These are phyloP conservation scores for Clarireedia monteithiana DNA, from an alignment of 2,329 filamentous ascomycete genomes.

Conservation along the genomic window DNA sequence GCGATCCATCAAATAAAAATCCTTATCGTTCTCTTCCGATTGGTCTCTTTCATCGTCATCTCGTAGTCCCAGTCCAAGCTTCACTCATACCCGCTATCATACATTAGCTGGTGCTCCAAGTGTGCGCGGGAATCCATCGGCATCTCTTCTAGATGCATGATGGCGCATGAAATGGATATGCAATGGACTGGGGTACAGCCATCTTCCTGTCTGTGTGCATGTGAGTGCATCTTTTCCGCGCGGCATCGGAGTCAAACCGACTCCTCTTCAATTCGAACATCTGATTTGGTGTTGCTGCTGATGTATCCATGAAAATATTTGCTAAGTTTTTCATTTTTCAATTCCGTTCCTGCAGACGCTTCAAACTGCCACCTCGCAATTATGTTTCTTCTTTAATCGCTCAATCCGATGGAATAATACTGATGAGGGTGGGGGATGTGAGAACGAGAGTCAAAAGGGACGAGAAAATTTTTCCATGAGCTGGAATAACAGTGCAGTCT, in stretches of 20 bases:
- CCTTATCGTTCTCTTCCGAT: slow-evolving; percentile 8
- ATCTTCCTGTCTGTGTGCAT: not conserved
- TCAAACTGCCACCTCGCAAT: not conserved
- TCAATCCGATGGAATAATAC: not conserved
- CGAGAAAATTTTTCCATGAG: not conserved
- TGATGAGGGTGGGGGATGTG: not conserved
- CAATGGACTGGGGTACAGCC: not conserved
- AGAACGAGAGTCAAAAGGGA: not conserved
- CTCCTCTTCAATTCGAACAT: no score
- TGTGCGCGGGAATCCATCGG: not conserved
- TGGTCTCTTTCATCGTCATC: not conserved
- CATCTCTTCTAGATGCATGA: not conserved
- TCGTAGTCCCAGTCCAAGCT: not conserved
- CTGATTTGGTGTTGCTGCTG: no score
- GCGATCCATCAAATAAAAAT: slow-evolving; percentile 7
- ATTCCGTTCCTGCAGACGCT: slow-evolving; percentile 1
- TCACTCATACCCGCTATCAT: not conserved
- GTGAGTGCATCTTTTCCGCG: not conserved
- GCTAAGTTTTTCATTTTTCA: not conserved
- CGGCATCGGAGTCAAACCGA: no score
- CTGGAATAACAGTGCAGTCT: not conserved
- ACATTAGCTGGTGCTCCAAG: not conserved
- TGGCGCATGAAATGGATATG: not conserved
- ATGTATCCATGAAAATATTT: slow-evolving; percentile 9
- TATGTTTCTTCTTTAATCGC: not conserved